These are phyloP conservation scores for Pseudopithomyces maydicus DNA, from an alignment of 2,329 filamentous ascomycete genomes.

Conservation along the genomic window DNA sequence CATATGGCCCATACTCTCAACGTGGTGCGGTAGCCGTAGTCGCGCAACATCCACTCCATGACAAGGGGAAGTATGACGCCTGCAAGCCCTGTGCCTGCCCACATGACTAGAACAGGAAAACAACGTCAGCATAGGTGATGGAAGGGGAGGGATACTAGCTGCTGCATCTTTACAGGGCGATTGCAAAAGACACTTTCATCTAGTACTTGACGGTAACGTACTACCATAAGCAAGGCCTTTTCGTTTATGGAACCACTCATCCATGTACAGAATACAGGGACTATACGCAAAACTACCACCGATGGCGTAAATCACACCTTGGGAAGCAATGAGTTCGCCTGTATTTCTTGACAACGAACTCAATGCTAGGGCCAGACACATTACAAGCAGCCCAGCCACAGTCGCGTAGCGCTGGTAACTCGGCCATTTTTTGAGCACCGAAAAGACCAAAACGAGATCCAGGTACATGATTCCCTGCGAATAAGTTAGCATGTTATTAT, in stretches of 20 bases:
- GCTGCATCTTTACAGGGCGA: too few species aligned
- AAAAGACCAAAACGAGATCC: constrained; percentile 24
- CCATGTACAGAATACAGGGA: constrained; percentile 63
- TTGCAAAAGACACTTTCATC: too few species aligned
- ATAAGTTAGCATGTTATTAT: constrained; percentile 39
- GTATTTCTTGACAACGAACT: constrained; percentile 60
- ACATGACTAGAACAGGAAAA: constrained; percentile 52
- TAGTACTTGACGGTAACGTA: too few species aligned
- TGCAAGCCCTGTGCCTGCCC: constrained; percentile 50
- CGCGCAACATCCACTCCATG: constrained; percentile 45
- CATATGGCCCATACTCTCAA: constrained; percentile 46
- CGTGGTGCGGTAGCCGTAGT: constrained; percentile 49
- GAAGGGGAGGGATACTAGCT: too few species aligned
- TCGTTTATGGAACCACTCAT: constrained; percentile 65
- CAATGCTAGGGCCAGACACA: constrained; percentile 39
- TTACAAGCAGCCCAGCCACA: constrained; percentile 42
- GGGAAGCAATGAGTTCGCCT: constrained; percentile 61
- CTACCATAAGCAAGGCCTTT: constrained; percentile 66
- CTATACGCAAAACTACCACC: constrained; percentile 62
- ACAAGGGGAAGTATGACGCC: constrained; percentile 52
- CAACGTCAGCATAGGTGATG: too few species aligned
- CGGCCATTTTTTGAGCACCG: constrained; percentile 41
- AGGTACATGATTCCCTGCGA: constrained; percentile 4
- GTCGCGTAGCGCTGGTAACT: constrained; percentile 34
- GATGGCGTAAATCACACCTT: constrained; percentile 66